These are phyloP conservation scores for Lepraria neglecta DNA, from an alignment of 495 filamentous ascomycete species.

Conservation along the genomic window DNA sequence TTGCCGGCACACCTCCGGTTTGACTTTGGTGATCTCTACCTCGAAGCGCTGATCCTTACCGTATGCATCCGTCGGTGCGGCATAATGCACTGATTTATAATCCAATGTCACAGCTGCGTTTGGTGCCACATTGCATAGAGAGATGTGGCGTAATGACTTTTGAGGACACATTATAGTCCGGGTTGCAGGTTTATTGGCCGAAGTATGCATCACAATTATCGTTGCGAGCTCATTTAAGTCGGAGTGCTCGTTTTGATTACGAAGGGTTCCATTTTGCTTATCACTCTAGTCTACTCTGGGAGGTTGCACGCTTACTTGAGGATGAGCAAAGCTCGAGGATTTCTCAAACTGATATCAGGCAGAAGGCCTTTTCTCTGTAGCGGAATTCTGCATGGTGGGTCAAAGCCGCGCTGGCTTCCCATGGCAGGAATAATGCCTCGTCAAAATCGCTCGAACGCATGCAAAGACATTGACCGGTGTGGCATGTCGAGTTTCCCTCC, in stretches of 20 bases:
- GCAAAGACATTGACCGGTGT: not conserved
- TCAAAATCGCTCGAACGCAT: not conserved
- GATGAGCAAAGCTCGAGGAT: conserved; percentile 3
- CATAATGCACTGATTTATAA: conserved; percentile 15
- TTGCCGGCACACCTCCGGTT: conserved; percentile 8
- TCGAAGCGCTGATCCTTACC: conserved; percentile 17
- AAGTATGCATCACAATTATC: not conserved
- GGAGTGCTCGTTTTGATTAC: not conserved
- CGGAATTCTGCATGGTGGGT: not conserved
- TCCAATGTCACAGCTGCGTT: conserved; percentile 6
- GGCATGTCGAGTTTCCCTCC: not conserved
- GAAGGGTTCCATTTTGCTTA: not conserved
- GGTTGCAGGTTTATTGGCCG: not conserved
- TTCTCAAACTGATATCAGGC: not conserved
- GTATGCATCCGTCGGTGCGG: not conserved
- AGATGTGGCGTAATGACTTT: conserved; percentile 3
- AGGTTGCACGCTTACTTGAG: not conserved
- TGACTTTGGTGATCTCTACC: conserved; percentile 4
- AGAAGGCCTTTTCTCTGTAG: not conserved
- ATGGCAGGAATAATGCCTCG: not conserved
- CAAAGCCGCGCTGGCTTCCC: not conserved
- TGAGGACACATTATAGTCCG: not conserved
- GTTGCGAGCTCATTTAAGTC: too few relatives aligned
- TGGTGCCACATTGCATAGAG: not conserved
- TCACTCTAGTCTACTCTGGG: not conserved